Conservation (phyloP, 192 early-diverging fungal species). For the Pilaira anomala region DNA sequence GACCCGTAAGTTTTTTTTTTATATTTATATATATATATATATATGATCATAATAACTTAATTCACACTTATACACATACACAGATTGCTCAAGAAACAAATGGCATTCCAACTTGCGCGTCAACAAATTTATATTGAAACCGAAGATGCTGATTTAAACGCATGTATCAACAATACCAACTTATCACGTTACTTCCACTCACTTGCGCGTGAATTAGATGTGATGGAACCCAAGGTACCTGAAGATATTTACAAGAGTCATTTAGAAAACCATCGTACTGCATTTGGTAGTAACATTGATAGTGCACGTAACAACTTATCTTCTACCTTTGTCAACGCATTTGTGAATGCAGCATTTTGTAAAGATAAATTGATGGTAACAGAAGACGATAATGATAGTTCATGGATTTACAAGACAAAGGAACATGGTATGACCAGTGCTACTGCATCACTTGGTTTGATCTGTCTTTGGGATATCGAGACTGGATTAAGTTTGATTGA, state of each 20-base stretch:
- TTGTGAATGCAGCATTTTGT: slow-evolving; percentile 97
- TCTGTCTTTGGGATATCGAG: slow-evolving; percentile 95
- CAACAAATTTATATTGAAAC: slow-evolving; percentile 87
- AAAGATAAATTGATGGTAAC: slow-evolving; percentile 84
- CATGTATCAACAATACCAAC: slow-evolving; percentile 86
- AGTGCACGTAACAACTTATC: slow-evolving; percentile 95
- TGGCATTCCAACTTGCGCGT: slow-evolving; percentile 90
- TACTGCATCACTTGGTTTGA: slow-evolving; percentile 88
- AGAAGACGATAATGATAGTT: slow-evolving; percentile 60
- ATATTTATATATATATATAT: neutral
- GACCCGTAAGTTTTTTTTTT: slow-evolving; percentile 58
- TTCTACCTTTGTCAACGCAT: slow-evolving; percentile 98
- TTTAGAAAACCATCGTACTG: slow-evolving; percentile 82
- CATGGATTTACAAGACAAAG: slow-evolving; percentile 99
- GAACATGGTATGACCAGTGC: slow-evolving; percentile 96
- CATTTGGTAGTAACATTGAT: slow-evolving; percentile 70
- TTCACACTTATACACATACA: neutral
- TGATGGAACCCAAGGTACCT: slow-evolving; percentile 92
- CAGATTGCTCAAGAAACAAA: slow-evolving; percentile 87
- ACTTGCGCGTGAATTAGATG: slow-evolving; percentile 88
- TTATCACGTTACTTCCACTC: slow-evolving; percentile 86
- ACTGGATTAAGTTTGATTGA: slow-evolving; percentile 88
- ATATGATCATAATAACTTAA: neutral
- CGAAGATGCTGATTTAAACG: slow-evolving; percentile 78
- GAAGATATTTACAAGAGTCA: slow-evolving; percentile 99